Conservation (phyloP, 305 asterid species). For the Fraxinus floribunda region DNA sequence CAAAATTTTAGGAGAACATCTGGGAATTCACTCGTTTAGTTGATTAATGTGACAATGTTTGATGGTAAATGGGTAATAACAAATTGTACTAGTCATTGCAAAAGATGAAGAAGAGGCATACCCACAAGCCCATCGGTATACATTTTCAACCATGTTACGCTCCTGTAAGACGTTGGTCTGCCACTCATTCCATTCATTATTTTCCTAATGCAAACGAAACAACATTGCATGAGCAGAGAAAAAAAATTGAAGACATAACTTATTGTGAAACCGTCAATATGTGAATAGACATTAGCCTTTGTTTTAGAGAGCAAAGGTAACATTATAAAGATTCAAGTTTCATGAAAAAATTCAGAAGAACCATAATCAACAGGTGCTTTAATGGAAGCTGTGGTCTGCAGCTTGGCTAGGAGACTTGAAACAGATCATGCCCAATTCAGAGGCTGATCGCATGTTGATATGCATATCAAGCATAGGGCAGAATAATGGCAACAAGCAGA, state of each 20-base stretch:
- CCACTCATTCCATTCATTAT: conserved; percentile 83
- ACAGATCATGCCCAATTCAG: not conserved
- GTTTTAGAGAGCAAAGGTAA: conserved; percentile 12
- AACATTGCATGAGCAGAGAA: conserved; percentile 10
- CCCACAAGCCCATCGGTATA: conserved; percentile 97
- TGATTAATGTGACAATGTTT: not conserved
- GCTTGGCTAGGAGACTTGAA: not conserved
- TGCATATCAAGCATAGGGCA: not conserved
- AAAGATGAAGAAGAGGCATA: conserved; percentile 40
- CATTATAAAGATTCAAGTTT: conserved; percentile 5
- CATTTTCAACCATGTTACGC: conserved; percentile 78
- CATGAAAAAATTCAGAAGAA: not conserved
- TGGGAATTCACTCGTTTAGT: conserved; percentile 17
- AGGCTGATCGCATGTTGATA: not conserved
- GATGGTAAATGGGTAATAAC: conserved; percentile 1
- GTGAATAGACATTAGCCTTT: not conserved
- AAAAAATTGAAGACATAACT: not conserved
- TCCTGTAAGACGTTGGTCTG: conserved; percentile 74
- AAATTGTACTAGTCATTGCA: conserved; percentile 7
- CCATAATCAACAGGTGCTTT: not conserved
- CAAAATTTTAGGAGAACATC: not conserved
- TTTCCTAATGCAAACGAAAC: conserved; percentile 51
- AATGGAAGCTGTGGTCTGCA: not conserved
- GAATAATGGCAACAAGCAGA: conserved; percentile 1
- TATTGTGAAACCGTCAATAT: not conserved